Evolutionary conservation across 2,329 filamentous ascomycete species (phyloP).

Genomic region (Trichoderma gracile): DNA sequence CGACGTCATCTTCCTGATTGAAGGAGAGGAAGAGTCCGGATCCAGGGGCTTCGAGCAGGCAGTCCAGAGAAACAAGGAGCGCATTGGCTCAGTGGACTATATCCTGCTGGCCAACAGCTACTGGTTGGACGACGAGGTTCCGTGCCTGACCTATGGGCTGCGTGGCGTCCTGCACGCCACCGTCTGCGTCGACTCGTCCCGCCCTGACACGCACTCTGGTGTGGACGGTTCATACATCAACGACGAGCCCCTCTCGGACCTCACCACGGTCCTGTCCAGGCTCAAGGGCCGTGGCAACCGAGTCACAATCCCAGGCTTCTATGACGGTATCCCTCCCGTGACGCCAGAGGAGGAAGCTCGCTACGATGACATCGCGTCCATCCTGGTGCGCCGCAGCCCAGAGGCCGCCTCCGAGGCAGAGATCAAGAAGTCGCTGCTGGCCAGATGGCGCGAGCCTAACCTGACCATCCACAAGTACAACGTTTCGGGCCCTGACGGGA

Average conservation of each 20-base stretch:
- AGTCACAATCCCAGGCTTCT: constrained; percentile 84
- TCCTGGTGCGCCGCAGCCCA: constrained; percentile 72
- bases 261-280: constrained; percentile 78
- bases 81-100: constrained; percentile 90
- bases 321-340: constrained; percentile 77
- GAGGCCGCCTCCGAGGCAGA: constrained; percentile 59
- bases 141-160: constrained; percentile 91
- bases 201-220: constrained; percentile 89
- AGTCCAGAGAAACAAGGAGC: constrained; percentile 73
- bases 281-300: constrained; percentile 79
- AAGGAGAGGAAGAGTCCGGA: constrained; percentile 94
- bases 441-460: constrained; percentile 92
- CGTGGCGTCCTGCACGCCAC: constrained; percentile 93
- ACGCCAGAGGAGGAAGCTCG: constrained; percentile 74
- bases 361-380: constrained; percentile 80
- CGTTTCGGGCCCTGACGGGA: constrained; percentile 87
- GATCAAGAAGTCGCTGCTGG: constrained; percentile 85
- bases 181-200: constrained; percentile 79
- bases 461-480: constrained; percentile 92
- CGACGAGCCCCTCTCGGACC: constrained; percentile 88
- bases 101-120: constrained; percentile 96
- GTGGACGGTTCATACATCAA: constrained; percentile 92
- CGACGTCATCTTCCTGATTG: constrained; percentile 90
- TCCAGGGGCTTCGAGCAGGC: constrained; percentile 87
- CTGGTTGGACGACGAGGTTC: constrained; percentile 95